Evolutionary conservation across 2,329 filamentous ascomycete species (phyloP).

Genomic region (Colletotrichum magnum): DNA sequence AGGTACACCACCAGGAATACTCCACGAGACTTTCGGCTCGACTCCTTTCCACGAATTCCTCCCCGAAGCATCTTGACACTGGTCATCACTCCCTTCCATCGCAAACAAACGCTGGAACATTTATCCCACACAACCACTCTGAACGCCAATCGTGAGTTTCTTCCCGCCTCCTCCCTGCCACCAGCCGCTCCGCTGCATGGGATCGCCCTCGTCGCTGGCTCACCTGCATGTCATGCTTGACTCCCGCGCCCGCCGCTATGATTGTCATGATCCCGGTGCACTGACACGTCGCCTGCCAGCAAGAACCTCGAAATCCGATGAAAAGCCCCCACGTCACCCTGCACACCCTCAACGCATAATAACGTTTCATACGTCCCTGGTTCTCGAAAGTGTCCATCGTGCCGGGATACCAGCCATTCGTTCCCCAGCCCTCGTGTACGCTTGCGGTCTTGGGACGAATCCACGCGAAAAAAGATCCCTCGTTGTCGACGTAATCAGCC

Average conservation of each 20-base stretch:
- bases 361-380: constrained; percentile 45
- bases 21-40: constrained; percentile 30
- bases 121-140: constrained; percentile 11
- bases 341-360: constrained; percentile 44
- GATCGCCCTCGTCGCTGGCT: constrained; percentile 17
- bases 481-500: constrained; percentile 32
- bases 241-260: constrained; percentile 25
- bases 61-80: constrained; percentile 20
- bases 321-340: constrained; percentile 35
- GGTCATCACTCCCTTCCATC: constrained; percentile 12
- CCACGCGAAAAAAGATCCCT: constrained; percentile 22
- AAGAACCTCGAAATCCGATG: constrained; percentile 34
- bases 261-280: constrained; percentile 34
- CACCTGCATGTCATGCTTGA: constrained; percentile 37
- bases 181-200: constrained; percentile 21
- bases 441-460: constrained; percentile 36
- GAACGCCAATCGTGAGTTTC: constrained; percentile 25
- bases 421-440: constrained; percentile 17
- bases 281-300: constrained; percentile 36
- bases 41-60: constrained; percentile 17
- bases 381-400: constrained; percentile 33
- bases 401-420: constrained; percentile 25
- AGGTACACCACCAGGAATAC: constrained; percentile 19
- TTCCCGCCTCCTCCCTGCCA: constrained; percentile 12
- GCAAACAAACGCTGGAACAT: constrained; percentile 20